phyloP scores from a whole-genome alignment of 371 early-diverging fungal species.

The Mortierella sp. region DNA sequence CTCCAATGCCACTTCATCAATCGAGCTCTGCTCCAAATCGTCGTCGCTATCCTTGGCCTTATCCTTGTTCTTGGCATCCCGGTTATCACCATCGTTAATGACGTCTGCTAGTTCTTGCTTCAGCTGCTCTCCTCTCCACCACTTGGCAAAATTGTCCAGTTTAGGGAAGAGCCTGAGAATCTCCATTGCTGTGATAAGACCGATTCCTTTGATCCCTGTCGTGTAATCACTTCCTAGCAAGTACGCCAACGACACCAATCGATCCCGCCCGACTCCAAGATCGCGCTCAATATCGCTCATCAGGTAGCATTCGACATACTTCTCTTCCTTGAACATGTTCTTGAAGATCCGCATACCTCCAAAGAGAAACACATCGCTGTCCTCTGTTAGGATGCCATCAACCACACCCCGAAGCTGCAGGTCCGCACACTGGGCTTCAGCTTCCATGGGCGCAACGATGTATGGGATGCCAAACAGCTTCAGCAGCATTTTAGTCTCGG shows the following conservation, averaged over 20 bases:
- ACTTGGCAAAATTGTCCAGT: slow-evolving; percentile 64
- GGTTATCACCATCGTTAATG: slow-evolving; percentile 2
- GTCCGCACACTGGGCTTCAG: slow-evolving; percentile 98
- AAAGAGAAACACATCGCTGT: slow-evolving; percentile 98
- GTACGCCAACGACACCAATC: slow-evolving; percentile 89
- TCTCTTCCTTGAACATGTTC: slow-evolving; percentile 94
- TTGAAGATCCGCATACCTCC: slow-evolving; percentile 92
- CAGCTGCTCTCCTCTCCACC: slow-evolving; percentile 66
- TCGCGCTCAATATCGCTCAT: slow-evolving; percentile 72
- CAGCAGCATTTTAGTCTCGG: slow-evolving; percentile 81
- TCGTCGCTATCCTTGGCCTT: slow-evolving; percentile 25
- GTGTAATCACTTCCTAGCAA: slow-evolving; percentile 99
- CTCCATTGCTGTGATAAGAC: slow-evolving; percentile 95
- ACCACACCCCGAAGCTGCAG: slow-evolving; percentile 77
- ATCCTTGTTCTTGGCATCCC: slow-evolving; percentile 14
- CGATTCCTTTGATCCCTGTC: slow-evolving; percentile 93
- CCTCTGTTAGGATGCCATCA: slow-evolving; percentile 99
- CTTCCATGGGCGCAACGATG: slow-evolving; percentile 96
- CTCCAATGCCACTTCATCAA: slow-evolving; percentile 64
- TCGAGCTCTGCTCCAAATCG: slow-evolving; percentile 35
- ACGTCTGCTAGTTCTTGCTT: slow-evolving; percentile 4
- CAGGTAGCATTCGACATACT: slow-evolving; percentile 87
- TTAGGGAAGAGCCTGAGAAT: slow-evolving; percentile 80
- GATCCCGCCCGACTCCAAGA: slow-evolving; percentile 76
- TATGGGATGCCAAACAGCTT: slow-evolving; percentile 96